These are phyloP conservation scores for Blastocystis sp. DNA, from an alignment of 352 stramenopile species.

Conservation along the genomic window DNA sequence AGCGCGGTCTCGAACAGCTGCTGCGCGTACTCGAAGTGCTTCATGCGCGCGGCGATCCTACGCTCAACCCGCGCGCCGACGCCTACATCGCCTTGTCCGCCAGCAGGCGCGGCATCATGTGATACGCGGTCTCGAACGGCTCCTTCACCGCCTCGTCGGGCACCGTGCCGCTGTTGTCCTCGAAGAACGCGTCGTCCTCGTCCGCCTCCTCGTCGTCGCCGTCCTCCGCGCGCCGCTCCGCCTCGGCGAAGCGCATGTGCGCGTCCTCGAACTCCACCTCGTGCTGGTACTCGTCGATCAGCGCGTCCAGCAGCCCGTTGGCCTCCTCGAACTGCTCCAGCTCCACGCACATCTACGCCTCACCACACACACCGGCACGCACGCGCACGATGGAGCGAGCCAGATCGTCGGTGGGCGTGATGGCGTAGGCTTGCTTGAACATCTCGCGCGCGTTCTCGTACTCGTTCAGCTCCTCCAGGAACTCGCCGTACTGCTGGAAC, in stretches of 20 bases:
- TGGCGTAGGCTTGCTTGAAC: neutral
- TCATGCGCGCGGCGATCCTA: neutral
- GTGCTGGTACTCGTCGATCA: neutral
- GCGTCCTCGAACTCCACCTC: neutral
- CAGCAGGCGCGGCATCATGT: conserved; percentile 30
- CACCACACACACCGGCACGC: neutral
- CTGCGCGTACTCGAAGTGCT: conserved; percentile 33
- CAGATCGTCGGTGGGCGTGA: too few relatives aligned
- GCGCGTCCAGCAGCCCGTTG: too few relatives aligned
- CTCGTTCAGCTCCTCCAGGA: neutral
- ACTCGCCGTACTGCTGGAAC: conserved; percentile 25
- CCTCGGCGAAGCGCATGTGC: neutral
- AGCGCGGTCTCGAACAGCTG: neutral
- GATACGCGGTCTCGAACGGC: neutral
- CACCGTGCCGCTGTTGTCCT: neutral
- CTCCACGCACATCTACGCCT: conserved; percentile 36
- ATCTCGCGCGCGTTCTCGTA: neutral
- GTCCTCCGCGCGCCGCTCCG: too few relatives aligned
- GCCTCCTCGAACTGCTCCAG: too few relatives aligned
- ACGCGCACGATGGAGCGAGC: too few relatives aligned
- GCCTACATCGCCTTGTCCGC: conserved; percentile 14
- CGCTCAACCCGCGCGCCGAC: neutral
- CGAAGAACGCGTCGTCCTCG: too few relatives aligned
- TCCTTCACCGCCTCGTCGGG: neutral
- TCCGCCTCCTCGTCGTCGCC: too few relatives aligned